Base-by-base conservation (phyloP, 768 basidiomycete genomes). In the Hemileccinum rubropunctum region DNA sequence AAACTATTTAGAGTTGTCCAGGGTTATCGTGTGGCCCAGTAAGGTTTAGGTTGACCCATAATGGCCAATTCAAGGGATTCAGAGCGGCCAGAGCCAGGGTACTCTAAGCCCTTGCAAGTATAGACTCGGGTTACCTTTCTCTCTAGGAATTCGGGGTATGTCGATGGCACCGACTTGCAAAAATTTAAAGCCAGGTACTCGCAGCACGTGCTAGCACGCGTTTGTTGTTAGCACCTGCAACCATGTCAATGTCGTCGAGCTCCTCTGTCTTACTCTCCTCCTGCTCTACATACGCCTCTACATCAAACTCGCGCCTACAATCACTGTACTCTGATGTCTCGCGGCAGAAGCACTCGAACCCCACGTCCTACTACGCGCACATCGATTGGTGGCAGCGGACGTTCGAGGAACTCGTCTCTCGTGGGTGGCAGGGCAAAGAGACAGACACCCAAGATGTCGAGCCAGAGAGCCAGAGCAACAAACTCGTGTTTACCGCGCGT, bases 301-400 rank as follows among this genome's bases (percentile, higher is more conserved):
- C 60, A 3, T 65, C 70, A 14, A 67, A 59, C 10, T 60, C 78
- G 20, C 82, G 89, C 8, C 73, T 91, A 0, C 83, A 88, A 53
- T 82, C 92, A 0, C 75, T 98, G 7, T 98, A 95, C 69, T 88
- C 93, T 8, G 92, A 95, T 62, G 83, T 95, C 50, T 82, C 88
- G 0, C 75, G 83, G 12, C 91, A 95, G 69, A 90, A 87, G 59
- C 73, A 81, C 42, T 86, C 91, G 1, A 95, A 98, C 65, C 88
- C 91, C 0, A 78, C 86, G 2, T 84, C 90, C 4, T 97, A 85
- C 65, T 70, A 81, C 42, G 81, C 90, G 11, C 89, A 90, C 61
- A 73, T 92, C 27, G 81, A 85, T 47, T 98, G 94, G 94, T 98
- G 95, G 95, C 81, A 79, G 30, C 71, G 73, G 39, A 80, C 82